Base-by-base conservation (phyloP, 2,329 filamentous ascomycete genomes). In the Colletotrichum tamarilloi region DNA sequence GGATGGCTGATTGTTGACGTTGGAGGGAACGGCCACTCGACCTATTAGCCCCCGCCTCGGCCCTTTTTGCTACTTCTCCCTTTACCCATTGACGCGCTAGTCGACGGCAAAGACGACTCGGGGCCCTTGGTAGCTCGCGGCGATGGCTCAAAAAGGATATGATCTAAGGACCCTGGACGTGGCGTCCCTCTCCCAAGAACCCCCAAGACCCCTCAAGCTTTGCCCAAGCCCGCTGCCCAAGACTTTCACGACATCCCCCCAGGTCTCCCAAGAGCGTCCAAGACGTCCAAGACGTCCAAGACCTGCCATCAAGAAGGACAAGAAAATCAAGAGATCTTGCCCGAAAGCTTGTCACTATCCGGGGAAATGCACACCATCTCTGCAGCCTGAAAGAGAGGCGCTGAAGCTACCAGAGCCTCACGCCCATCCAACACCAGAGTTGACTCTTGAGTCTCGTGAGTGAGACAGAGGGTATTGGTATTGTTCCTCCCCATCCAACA, bases 251-350 rank as follows among this genome's bases (percentile, higher is more conserved):
- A 49, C 42, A 49, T 49, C 42, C 42, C 32, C 30, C 26, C 59
- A 64, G 28, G 60, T 26, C 32, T 52, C 58, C 14, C 42, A 72
- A 72, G 69, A 65, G 55, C 32, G n/a, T 46, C 57, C 64, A 63
- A 62, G 68, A 63, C 59, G 55, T 52, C 67, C 70, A 73, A 70
- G 70, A 70, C 59, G 55, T 52, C 67, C 70, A 73, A 70, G 70
- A 70, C 67, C n/a, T 70, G 42, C 35, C 67, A 70, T 55, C 53
- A 16, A 53, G 30, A 28, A 49, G 32, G 68, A 62, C 63, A 71
- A 62, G 67, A 42, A 35, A 30, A 62, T 70, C 60, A 66, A 73
- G 70, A 70, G 60, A 73, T 73, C 55, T 53, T 35, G 42, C 19
- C 28, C 60, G 24, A 65, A 69, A 73, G 67, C 71, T 66, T 71